Base-by-base conservation (phyloP, 169 alveolate genomes). In the Eimeria maxima region DNA sequence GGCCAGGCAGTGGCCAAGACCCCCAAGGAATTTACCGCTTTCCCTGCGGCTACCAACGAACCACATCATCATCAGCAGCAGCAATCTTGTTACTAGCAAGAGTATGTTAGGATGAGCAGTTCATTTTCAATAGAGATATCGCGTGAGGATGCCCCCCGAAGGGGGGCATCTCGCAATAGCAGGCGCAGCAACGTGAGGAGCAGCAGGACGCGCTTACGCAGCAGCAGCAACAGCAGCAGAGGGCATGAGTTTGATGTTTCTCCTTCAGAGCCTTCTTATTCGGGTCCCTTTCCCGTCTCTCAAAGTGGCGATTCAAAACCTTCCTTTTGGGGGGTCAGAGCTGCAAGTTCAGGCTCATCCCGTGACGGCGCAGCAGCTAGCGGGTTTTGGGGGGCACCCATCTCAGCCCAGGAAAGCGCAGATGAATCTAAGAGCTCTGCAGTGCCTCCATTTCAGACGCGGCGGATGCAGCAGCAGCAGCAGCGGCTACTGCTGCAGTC, bases 51-150 rank as follows among this genome's bases (percentile, higher is more conserved):
- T 67, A 76, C 87, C 87, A 76, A 67, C 76, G 45, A 42, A 45
- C 45, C 76, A 67, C 76, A 67, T 2, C 76, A 67, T 42, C 69
- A 81, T 69, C 90, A 81, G 69, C 38, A 45, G 90, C 63, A 81
- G 90, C 73, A 45, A 24, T 42, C 44, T 4, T 29, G 8, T 27
- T 14, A 6, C n/a, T 44, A 27, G 90, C 42, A 47, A 29, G 73
- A 67, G 76, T 20, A 27, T 50, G 47, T 47, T 22, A 84, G 57
- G 55, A 84, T 84, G 92, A 84, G 92, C 76, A 84, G 76, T n/a
- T 84, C 92, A 16, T 84, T 84, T 16, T 84, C 92, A 4, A 84
- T 84, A 8, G 92, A 84, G 45, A 84, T 84, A 55, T 84, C 92
- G 27, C 78, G 53, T 20, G 76, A 84, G 38, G 90, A 45, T 44